phyloP scores from a whole-genome alignment of 1,284 basidiomycete species.

The Kwoniella shivajii region DNA sequence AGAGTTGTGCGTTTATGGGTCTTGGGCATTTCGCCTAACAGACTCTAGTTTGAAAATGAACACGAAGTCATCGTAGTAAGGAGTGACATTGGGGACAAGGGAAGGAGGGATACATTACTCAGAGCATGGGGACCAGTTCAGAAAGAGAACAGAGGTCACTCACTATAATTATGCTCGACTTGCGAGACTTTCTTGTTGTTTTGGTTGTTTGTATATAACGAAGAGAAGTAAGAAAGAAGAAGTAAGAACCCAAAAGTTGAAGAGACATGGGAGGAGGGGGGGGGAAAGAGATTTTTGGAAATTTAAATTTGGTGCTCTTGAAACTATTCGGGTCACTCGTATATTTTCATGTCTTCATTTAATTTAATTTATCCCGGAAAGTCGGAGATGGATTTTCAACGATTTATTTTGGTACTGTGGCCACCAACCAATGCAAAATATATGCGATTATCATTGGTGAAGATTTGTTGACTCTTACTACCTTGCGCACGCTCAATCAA shows the following conservation, averaged over 20 bases:
- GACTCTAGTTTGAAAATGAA: constrained; percentile 56
- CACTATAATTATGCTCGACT: constrained; percentile 6
- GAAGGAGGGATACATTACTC: not conserved
- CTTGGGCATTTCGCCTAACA: constrained; percentile 55
- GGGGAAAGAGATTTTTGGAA: constrained; percentile 4
- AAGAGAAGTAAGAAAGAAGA: not conserved
- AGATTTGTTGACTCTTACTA: no score
- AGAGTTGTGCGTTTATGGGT: constrained; percentile 54
- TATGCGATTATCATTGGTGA: no score
- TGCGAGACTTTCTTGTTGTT: not conserved
- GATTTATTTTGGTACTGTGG: no score
- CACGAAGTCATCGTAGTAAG: constrained; percentile 50
- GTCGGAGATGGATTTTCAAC: constrained; percentile 4
- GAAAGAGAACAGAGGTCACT: constrained; percentile 3
- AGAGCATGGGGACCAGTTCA: not conserved
- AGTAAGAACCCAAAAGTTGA: constrained; percentile 2
- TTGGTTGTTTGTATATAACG: not conserved
- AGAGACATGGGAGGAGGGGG: not conserved
- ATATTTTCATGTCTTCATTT: constrained; percentile 16
- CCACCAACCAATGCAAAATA: no score
- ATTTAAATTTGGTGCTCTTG: not conserved
- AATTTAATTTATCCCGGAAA: constrained; percentile 36
- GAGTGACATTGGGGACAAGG: constrained; percentile 11
- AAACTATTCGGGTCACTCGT: not conserved
- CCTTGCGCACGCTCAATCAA: no score